These are phyloP conservation scores for Metschnikowia noctiluminum DNA, from an alignment of 805 yeast species.

Conservation along the genomic window DNA sequence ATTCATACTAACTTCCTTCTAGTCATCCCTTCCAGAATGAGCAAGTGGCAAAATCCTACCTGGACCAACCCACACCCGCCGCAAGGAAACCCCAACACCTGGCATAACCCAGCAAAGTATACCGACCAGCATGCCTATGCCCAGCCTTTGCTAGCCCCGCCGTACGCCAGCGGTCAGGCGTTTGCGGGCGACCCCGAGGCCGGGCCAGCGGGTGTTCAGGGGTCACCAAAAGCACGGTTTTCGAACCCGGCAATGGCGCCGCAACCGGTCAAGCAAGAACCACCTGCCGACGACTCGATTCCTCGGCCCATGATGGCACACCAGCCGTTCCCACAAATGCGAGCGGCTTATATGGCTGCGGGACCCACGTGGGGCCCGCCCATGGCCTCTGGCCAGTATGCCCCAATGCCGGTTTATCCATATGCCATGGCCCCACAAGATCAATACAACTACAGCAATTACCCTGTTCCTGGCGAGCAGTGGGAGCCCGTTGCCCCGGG, in stretches of 20 bases:
- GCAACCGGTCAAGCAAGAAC: not conserved
- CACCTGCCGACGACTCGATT: not conserved
- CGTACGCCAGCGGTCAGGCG: not conserved
- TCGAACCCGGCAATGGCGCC: not conserved
- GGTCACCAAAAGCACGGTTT: not conserved
- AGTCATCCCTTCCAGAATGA: slow-evolving; percentile 9
- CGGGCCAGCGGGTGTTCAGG: not conserved
- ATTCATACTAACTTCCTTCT: slow-evolving; percentile 1
- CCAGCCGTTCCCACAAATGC: slow-evolving; percentile 5
- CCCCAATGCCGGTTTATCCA: slow-evolving; percentile 12
- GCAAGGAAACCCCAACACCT: not conserved
- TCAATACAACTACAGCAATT: slow-evolving; percentile 7
- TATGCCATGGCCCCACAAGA: slow-evolving; percentile 11
- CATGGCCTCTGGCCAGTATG: not conserved
- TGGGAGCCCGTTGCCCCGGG: slow-evolving; percentile 17
- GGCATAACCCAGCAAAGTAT: slow-evolving; percentile 1
- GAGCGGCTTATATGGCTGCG: not conserved
- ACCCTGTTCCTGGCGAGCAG: slow-evolving; percentile 13
- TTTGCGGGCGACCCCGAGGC: not conserved
- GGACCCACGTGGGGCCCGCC: not conserved
- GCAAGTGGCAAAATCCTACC: slow-evolving; percentile 18
- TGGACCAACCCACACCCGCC: slow-evolving; percentile 10
- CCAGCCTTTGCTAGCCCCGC: slow-evolving; percentile 9
- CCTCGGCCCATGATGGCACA: not conserved
- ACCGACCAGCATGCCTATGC: slow-evolving; percentile 5